These are phyloP conservation scores for Salix dunnii DNA, from an alignment of 345 rosid genomes.

Conservation along the genomic window DNA sequence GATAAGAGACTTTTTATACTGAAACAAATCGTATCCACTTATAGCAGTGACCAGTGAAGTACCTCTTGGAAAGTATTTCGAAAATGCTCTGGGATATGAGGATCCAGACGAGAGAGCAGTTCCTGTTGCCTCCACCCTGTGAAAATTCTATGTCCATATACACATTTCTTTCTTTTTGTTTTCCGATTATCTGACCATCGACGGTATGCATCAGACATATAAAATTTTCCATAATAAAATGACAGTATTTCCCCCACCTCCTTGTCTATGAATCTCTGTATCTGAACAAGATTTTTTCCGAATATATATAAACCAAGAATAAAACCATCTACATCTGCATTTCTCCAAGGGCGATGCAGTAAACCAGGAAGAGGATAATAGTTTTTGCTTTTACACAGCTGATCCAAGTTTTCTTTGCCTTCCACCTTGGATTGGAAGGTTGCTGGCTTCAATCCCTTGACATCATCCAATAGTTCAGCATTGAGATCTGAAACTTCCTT, in stretches of 20 bases:
- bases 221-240: slow-evolving; percentile 61
- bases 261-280: slow-evolving; percentile 48
- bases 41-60: slow-evolving; percentile 1
- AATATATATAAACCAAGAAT: slow-evolving; percentile 61
- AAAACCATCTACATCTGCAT: slow-evolving; percentile 44
- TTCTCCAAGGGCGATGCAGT: slow-evolving; percentile 37
- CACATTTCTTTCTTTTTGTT: slow-evolving; percentile 41
- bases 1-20: not conserved
- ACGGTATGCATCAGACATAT: slow-evolving; percentile 40
- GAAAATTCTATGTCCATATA: slow-evolving; percentile 53
- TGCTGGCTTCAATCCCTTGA: slow-evolving; percentile 29
- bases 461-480: slow-evolving; percentile 19
- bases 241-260: slow-evolving; percentile 46
- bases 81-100: slow-evolving; percentile 37
- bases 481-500: slow-evolving; percentile 26
- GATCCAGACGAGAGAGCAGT: slow-evolving; percentile 57
- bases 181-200: slow-evolving; percentile 59
- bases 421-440: slow-evolving; percentile 22
- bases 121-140: slow-evolving; percentile 72
- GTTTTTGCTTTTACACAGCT: slow-evolving; percentile 1
- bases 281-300: slow-evolving; percentile 48
- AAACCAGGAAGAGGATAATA: slow-evolving; percentile 36
- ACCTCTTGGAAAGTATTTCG: slow-evolving; percentile 44
- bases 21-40: not conserved
- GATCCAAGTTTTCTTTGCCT: slow-evolving; percentile 14